Base-by-base conservation (phyloP, 441 rosid species). In the Hura crepitans region DNA sequence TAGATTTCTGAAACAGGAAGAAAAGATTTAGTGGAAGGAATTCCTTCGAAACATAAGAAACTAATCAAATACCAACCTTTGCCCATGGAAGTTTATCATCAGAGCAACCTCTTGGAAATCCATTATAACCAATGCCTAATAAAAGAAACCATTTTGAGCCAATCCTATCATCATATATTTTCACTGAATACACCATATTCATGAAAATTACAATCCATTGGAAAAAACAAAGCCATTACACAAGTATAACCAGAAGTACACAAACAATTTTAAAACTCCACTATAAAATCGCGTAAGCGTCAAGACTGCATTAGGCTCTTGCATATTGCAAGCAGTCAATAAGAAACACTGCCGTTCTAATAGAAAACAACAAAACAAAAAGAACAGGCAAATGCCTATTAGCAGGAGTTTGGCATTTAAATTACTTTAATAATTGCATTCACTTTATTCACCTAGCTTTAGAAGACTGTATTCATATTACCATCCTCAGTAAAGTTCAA, bases 21-120 rank as follows among this genome's bases (percentile, higher is more conserved):
- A 67, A 31, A 9, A 73, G 27, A 23, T 27, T 69, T 42, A 62
- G 61, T 30, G 45, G 59, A 46, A 20, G 51, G 13, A 22, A 62
- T 74, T 72, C 74, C 61, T 22, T 45, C 30, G 42, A 5, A 28
- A 66, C 20, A 54, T 6, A 25, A 74, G 23, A 53, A 43, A 70
- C 27, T 27, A 37, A 31, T 31, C 37, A 50, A 63, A 54, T 15
- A 53, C 79, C 45, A 74, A 91, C 97, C 96, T 91, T 94, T 68
- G 97, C 96, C 98, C 98, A 94, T 27, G 98, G 95, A 84, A 94
- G 97, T 77, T 75, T 84, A 73, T 91, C 98, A 82, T 94, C 98
- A 4, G 98, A 91, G 78, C 98, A 94, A 69, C 97, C 98, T 83
- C 98, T 86, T 42, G 97, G 97, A 88, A 94, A 91, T 63, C 98